phyloP scores from a whole-genome alignment of 2,329 filamentous ascomycete genomes.

The Diaporthe vexans region DNA sequence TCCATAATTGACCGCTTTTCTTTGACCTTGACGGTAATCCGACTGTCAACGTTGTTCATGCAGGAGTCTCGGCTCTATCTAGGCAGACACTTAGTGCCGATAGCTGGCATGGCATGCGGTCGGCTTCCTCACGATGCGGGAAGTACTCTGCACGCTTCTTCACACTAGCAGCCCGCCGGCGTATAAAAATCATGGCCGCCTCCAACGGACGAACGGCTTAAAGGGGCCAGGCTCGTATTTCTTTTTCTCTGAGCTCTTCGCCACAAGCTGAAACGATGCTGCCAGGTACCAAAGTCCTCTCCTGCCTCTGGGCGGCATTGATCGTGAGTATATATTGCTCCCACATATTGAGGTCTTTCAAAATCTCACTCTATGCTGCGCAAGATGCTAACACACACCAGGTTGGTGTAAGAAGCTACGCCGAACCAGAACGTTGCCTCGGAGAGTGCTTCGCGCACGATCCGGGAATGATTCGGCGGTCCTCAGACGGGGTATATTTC shows the following conservation, averaged over 20 bases:
- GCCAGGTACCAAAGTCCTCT: neutral
- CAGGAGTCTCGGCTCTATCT: too few species aligned
- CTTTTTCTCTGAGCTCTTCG: neutral
- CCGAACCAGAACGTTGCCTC: constrained; percentile 55
- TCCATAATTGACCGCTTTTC: constrained; percentile 15
- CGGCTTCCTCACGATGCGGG: neutral
- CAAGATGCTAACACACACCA: neutral
- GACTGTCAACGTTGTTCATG: neutral
- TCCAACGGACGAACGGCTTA: neutral
- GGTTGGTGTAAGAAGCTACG: constrained; percentile 24
- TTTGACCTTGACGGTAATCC: neutral
- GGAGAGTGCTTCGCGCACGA: constrained; percentile 44
- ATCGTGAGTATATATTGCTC: neutral
- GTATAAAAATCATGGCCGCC: neutral
- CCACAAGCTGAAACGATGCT: neutral
- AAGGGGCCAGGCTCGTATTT: neutral
- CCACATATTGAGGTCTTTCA: too few species aligned
- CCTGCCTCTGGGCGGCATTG: constrained; percentile 25
- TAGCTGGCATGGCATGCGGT: neutral
- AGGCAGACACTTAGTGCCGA: neutral
- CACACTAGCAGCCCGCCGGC: too few species aligned
- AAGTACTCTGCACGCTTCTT: too few species aligned
- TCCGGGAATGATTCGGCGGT: constrained; percentile 37
- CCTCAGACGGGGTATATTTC: constrained; percentile 41
- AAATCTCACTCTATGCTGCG: neutral